Evolutionary conservation across 345 rosid genomes (phyloP).

Genomic region (Iberis pinnata): DNA sequence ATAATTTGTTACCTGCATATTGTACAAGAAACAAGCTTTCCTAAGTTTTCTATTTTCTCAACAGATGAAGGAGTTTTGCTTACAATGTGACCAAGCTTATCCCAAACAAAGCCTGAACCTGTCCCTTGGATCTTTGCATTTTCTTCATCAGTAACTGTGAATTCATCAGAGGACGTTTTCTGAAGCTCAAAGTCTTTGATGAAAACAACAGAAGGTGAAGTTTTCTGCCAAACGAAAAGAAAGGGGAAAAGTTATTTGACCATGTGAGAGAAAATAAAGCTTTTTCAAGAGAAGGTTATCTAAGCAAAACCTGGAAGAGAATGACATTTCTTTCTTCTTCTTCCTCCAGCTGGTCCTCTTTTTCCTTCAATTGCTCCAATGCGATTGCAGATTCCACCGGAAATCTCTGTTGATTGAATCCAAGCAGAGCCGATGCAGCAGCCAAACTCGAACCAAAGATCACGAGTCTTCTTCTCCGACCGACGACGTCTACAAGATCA

Average conservation of each 20-base stretch:
- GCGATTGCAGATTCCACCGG: slow-evolving; percentile 42
- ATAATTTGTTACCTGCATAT: slow-evolving; percentile 68
- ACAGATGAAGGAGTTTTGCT: too few relatives aligned
- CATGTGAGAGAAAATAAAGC: not conserved
- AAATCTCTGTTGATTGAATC: not conserved
- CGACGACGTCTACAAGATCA: not conserved
- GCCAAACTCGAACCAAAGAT: slow-evolving; percentile 37
- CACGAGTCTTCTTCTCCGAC: slow-evolving; percentile 36
- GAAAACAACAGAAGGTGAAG: slow-evolving; percentile 71
- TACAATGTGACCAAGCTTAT: slow-evolving; percentile 91
- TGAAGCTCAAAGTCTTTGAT: slow-evolving; percentile 63
- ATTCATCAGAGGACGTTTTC: slow-evolving; percentile 32
- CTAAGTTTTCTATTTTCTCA: too few relatives aligned
- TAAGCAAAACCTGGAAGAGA: slow-evolving; percentile 59
- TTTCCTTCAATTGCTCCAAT: slow-evolving; percentile 14
- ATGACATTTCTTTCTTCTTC: slow-evolving; percentile 64
- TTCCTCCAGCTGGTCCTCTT: slow-evolving; percentile 46
- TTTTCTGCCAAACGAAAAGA: slow-evolving; percentile 30
- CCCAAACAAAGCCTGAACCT: slow-evolving; percentile 95
- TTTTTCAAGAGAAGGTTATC: not conserved
- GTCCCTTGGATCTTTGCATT: slow-evolving; percentile 69
- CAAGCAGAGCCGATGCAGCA: slow-evolving; percentile 32
- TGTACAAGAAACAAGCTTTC: slow-evolving; percentile 6
- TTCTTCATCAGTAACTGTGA: slow-evolving; percentile 28
- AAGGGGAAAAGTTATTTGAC: not conserved